A percentile compares a stretch with the other conserved stretches of the same genome.
Conservation (phyloP, 2,329 filamentous ascomycete genomes). For the Chaetomiaceae sp. region DNA sequence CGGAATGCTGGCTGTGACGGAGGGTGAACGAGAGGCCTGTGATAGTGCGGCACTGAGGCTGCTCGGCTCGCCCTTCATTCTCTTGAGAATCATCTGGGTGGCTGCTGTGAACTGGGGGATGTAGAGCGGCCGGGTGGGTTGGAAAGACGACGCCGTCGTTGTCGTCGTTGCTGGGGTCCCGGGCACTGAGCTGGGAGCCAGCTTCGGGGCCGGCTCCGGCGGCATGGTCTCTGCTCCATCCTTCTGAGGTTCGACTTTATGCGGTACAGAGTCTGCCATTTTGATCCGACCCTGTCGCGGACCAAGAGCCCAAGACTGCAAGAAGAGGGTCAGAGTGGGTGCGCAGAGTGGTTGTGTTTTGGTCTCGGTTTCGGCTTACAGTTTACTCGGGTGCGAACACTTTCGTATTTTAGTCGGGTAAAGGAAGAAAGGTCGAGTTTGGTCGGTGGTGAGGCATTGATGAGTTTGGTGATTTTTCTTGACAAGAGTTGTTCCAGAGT, state of each 20-base stretch:
- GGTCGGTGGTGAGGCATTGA: too few relatives aligned
- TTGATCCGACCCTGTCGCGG: too few relatives aligned
- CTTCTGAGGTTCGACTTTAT: neutral
- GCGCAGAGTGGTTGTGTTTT: too few relatives aligned
- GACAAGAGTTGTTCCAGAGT: too few relatives aligned
- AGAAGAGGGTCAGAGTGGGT: too few relatives aligned
- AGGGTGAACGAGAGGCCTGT: slow-evolving; percentile 29
- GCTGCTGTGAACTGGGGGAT: slow-evolving; percentile 32
- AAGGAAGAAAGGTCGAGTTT: too few relatives aligned
- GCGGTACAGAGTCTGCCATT: neutral
- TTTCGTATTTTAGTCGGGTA: too few relatives aligned
- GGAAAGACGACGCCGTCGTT: neutral
- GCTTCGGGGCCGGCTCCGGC: neutral
- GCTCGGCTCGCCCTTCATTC: slow-evolving; percentile 34
- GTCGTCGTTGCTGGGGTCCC: neutral
- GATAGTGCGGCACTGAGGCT: slow-evolving; percentile 34
- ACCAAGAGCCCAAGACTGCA: too few relatives aligned
- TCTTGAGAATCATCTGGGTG: slow-evolving; percentile 38
- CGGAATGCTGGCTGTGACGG: slow-evolving; percentile 28
- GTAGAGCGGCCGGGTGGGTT: slow-evolving; percentile 22
- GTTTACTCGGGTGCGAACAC: too few relatives aligned
- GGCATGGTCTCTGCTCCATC: neutral
- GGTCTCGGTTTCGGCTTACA: too few relatives aligned
- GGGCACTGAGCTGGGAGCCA: neutral
- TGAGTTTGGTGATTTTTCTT: too few relatives aligned